Evolutionary conservation across 78 protist species (phyloP), one percentile per base, ranked within the genome.

Genomic region (Dictyostelium brefeldianum): DNA sequence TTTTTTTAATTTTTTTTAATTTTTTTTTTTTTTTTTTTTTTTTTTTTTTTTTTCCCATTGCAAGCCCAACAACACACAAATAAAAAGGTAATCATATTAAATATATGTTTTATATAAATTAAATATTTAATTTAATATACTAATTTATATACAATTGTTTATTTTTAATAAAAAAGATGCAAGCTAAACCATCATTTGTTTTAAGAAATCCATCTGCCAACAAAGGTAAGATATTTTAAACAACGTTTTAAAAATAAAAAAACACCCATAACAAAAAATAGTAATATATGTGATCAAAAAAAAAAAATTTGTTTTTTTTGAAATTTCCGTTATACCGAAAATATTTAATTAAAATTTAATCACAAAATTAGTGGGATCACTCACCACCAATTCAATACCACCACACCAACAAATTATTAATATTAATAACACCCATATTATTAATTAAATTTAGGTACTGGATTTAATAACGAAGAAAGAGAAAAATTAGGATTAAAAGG

Each of bases 401-500:
- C 73, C 18, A 27, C 73, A 64, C 29, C 73, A 20, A 9, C 41
- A 10, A 27, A n/a, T 27, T 53, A 53, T 14, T 53, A 53, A 53
- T 53, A 53, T 14, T 56, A 56, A 17, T 56, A 56, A 2, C 18
- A 5, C 3, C 1, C 2, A 20, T 56, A 7, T 2, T 7, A 56
- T 18, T 53, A 53, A 53, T 53, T 15, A 15, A n/a, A n/a, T 31
- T 25, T 53, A 85, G 92, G 92, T 50, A 85, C 92, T 85, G 92
- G 83, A 11, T 85, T 85, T 36, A 48, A 43, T 64, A 18, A 17
- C 25, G 92, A 85, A 48, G 92, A 85, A 77, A 75, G 92, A 53
- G 48, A 73, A 5, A 85, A 75, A 64, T 59, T 46, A 74, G 78
- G 53, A 75, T 90, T 98, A 25, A 87, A 94, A 64, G 98, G 98